Percentiles rank a stretch among this genome's conserved stretches.
Evolutionary conservation across 192 early-diverging fungal genomes (phyloP).

Genomic region (Coemansia sp.): DNA sequence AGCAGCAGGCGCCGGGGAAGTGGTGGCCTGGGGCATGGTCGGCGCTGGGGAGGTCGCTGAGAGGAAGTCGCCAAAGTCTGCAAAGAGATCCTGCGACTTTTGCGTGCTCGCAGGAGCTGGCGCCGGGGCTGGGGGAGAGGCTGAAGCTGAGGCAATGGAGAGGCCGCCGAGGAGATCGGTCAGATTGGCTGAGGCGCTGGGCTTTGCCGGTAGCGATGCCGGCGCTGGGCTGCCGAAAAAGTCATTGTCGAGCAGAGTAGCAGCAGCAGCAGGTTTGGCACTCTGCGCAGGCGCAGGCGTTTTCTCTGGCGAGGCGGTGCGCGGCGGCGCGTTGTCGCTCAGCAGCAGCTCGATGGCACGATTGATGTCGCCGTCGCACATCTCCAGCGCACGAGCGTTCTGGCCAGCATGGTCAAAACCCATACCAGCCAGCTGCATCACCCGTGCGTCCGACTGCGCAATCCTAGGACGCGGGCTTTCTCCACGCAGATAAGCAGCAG

Average conservation of each 20-base stretch:
- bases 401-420: slow-evolving; percentile 72
- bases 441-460: slow-evolving; percentile 57
- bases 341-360: slow-evolving; percentile 65
- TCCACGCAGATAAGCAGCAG: slow-evolving; percentile 69
- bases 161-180: slow-evolving; percentile 37
- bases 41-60: slow-evolving; percentile 22
- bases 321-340: slow-evolving; percentile 44
- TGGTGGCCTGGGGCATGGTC: slow-evolving; percentile 4
- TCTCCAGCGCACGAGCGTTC: slow-evolving; percentile 70
- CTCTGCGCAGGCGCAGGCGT: neutral
- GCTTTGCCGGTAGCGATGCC: slow-evolving; percentile 4
- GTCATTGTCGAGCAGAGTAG: slow-evolving; percentile 28
- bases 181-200: slow-evolving; percentile 3
- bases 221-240: slow-evolving; percentile 28
- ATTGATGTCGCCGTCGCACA: slow-evolving; percentile 74
- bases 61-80: slow-evolving; percentile 55
- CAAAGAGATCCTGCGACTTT: slow-evolving; percentile 47
- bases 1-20: slow-evolving; percentile 12
- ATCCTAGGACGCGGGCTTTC: slow-evolving; percentile 33
- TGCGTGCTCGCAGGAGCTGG: slow-evolving; percentile 9
- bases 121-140: slow-evolving; percentile 11
- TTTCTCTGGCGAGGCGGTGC: slow-evolving; percentile 11
- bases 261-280: slow-evolving; percentile 3
- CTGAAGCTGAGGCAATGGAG: slow-evolving; percentile 20
- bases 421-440: slow-evolving; percentile 65